Base-by-base conservation (phyloP, 2,329 filamentous ascomycete genomes). In the Diaporthe sp. region DNA sequence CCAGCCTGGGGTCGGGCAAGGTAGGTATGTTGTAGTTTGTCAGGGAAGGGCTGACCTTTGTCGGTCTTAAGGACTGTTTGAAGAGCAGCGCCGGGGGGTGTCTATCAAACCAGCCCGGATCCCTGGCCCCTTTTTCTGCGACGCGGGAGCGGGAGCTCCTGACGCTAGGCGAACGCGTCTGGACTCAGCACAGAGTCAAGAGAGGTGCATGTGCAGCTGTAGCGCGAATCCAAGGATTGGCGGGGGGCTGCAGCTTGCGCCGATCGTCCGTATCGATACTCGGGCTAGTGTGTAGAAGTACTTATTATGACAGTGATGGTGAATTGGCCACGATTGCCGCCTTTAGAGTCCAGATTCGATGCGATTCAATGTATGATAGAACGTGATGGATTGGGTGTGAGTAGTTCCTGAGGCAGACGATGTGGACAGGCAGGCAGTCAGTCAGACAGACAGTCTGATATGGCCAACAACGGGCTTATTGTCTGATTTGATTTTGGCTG, bases 131-230 rank as follows among this genome's bases (percentile, higher is more conserved):
- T 71, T 54, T 60, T 72, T 60, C 58, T 61, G 70, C 70, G 70
- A 60, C 42, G 70, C 70, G 70, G 70, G 60, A 64, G 70, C 57
- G n/a, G 70, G 70, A 64, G 70, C 70, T 72, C 70, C 70, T 72
- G 70, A 64, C 70, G 57, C 70, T 72, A 72, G 57, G 50, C 70
- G 30, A 40, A 64, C 58, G 25, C 57, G 60, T 60, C 57, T 64
- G 45, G 30, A 72, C 57, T 60, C 57, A 42, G 57, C 60, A 61
- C 70, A 52, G 57, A 64, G 57, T 54, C 60, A 38, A 72, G 70
- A 72, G 70, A 72, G 45, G 70, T 64, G 70, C 57, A 64, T 54
- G 70, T 61, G 70, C 70, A 72, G 70, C 70, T 55, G 33, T 72
- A 40, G 70, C 64, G 64, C 47, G 64, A 22, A 35, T 28, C 45